Base-by-base conservation (phyloP, 805 yeast genomes). In the Wickerhamiella vanderwaltii region DNA sequence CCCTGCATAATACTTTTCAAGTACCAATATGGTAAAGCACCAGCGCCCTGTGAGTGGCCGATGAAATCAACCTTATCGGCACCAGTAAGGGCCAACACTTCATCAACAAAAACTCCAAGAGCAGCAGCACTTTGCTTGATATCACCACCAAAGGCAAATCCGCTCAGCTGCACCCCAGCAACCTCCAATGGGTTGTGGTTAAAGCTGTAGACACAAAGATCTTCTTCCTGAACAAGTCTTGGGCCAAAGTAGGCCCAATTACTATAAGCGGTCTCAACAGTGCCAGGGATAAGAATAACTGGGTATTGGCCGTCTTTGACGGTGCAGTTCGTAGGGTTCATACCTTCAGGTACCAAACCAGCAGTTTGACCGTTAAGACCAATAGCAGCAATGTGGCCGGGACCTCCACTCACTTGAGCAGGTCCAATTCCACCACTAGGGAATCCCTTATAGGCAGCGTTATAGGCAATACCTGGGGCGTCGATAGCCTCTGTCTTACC, bases 31-130 rank as follows among this genome's bases (percentile, higher is more conserved):
- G 40, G 40, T 18, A 24, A n/a, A 2, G 40, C 40, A 28, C 40
- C 40, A 6, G 33, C 40, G 13, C 40, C 40, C 19, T 36, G 40
- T 3, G 40, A 36, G 40, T 36, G 40, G 24, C 40, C 40, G 5
- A 36, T 23, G 12, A 28, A 13, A 20, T 36, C 40, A 13, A 35
- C 39, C 39, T 35, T 35, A 3, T 20, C 24, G 18, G 36, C 36
- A 26, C 39, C 39, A n/a, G 39, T 35, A 23, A 25, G 15, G 30
- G 28, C 25, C 18, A 36, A 19, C 4, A 36, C 40, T 13, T 18
- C n/a, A 24, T 36, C 40, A 13, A 36, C 20, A 13, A 36, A 12
- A 5, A 4, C 24, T 11, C 28, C 15, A 6, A 36, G 26, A 3
- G 40, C 40, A 9, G n/a, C n/a, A 19, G 40, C 40, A 13, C 18